Percentiles rank a stretch among this genome's conserved stretches.
Conservation (phyloP, 768 basidiomycete genomes). For the Podaxis pistillaris region DNA sequence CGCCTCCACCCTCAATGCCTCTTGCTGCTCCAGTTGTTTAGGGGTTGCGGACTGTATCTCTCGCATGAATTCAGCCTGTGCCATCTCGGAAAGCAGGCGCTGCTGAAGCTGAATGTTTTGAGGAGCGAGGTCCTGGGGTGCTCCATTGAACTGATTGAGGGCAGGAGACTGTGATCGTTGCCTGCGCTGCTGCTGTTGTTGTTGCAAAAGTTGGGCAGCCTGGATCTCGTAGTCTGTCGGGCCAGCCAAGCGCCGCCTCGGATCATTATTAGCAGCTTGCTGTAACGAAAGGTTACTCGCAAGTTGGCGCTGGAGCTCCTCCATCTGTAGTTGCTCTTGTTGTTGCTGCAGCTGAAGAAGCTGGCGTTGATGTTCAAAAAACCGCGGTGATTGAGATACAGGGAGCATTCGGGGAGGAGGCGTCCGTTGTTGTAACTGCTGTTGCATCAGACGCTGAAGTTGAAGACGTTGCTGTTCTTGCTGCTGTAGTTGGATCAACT, state of each 20-base stretch:
- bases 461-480: slow-evolving; percentile 43
- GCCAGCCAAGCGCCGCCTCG: slow-evolving; percentile 60
- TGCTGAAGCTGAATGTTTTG: slow-evolving; percentile 75
- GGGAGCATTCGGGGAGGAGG: slow-evolving; percentile 77
- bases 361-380: slow-evolving; percentile 75
- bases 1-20: slow-evolving; percentile 71
- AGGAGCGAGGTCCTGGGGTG: slow-evolving; percentile 38
- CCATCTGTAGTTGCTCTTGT: slow-evolving; percentile 19
- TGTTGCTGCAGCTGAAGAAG: slow-evolving; percentile 62
- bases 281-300: slow-evolving; percentile 29
- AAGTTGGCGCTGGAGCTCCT: slow-evolving; percentile 17
- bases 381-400: slow-evolving; percentile 75
- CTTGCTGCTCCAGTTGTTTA: slow-evolving; percentile 47
- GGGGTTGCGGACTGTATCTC: slow-evolving; percentile 61
- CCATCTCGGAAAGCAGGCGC: slow-evolving; percentile 72
- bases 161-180: slow-evolving; percentile 46
- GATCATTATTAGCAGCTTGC: slow-evolving; percentile 60
- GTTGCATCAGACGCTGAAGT: slow-evolving; percentile 52
- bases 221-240: slow-evolving; percentile 45
- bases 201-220: slow-evolving; percentile 27
- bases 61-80: slow-evolving; percentile 65
- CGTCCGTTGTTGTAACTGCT: slow-evolving; percentile 49
- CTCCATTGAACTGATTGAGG: slow-evolving; percentile 44
- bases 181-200: slow-evolving; percentile 50
- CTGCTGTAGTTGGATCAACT: slow-evolving; percentile 33